A percentile compares a stretch with the other conserved stretches of the same genome.
These are phyloP conservation scores for Zalerion maritima DNA, from an alignment of 495 filamentous ascomycete species.

Conservation along the genomic window DNA sequence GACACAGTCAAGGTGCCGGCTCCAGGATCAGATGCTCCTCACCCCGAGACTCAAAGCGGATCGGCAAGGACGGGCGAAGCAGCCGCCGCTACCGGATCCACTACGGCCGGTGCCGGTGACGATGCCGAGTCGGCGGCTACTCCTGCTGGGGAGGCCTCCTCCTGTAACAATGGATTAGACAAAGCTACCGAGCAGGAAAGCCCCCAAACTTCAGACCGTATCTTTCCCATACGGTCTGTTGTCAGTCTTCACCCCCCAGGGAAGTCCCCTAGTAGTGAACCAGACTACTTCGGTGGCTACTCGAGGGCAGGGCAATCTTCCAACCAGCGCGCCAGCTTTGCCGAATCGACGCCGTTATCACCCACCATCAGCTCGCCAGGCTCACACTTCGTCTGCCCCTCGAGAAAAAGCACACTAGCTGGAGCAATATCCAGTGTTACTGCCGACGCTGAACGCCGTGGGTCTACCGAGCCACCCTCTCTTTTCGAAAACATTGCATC, in stretches of 20 bases:
- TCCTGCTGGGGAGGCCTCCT: no score
- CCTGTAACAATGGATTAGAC: no score
- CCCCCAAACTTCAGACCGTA: slow-evolving; percentile 36
- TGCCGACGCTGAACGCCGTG: slow-evolving; percentile 13
- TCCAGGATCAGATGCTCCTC: no score
- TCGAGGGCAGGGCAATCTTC: slow-evolving; percentile 7
- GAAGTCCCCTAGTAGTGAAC: slow-evolving; percentile 11
- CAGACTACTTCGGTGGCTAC: slow-evolving; percentile 14
- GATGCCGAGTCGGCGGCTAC: no score
- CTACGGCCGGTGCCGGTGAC: no score
- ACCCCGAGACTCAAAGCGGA: no score
- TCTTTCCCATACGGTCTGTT: slow-evolving; percentile 75
- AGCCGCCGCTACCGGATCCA: no score
- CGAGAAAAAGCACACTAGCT: slow-evolving; percentile 12
- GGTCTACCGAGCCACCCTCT: slow-evolving; percentile 8
- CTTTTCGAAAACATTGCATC: slow-evolving; percentile 22
- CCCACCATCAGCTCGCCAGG: slow-evolving; percentile 3
- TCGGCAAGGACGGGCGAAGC: no score
- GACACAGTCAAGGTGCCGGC: no score
- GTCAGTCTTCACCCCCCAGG: slow-evolving; percentile 53
- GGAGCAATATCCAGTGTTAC: slow-evolving; percentile 17
- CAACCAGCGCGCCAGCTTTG: slow-evolving; percentile 4
- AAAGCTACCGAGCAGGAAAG: no score
- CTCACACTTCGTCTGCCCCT: slow-evolving; percentile 1
- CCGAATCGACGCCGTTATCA: slow-evolving; percentile 1